Base-by-base conservation (phyloP, 2,329 filamentous ascomycete species). In the Aspergillus novoparasiticus region DNA sequence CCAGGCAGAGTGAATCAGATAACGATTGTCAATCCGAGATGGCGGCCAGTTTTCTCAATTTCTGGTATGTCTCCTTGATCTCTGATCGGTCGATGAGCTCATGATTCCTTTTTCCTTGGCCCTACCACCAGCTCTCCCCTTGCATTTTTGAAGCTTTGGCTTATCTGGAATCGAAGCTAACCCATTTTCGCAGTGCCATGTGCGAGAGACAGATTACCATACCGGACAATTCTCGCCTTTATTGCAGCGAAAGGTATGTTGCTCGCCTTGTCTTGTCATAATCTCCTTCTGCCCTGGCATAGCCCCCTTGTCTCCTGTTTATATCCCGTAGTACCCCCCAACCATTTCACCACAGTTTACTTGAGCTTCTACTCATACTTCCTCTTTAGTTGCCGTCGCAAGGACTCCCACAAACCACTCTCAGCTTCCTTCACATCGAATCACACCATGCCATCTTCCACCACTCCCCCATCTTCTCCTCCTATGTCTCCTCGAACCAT, bases 161-260 rank as follows among this genome's bases (percentile, higher is more conserved):
- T 66, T 68, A 71, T 71, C 67, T 64, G 62, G 39, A 61, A 63
- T 66, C 58, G 57, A 64, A 66, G 68, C 72, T 76, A 67, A 78
- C 70, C 50, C 62, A 65, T 59, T 51, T 39, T 62, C 66, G 55
- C 71, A 89, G 87, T 76, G 84, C 87, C 66, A 87, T 84, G 72
- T 89, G 87, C 75, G 87, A 89, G 75, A 87, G 84, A 74, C 87
- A 89, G 77, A 89, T 89, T 70, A 83, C 86, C 59, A 82, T 84
- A 36, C 87, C 87, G 19, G 84, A 84, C 73, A 85, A 86, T 71
- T 82, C 82, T 19, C 81, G 88, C 46, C 79, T 89, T 51, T 89
- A 89, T 74, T 89, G 87, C 78, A 89, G 86, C 58, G 86, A 89
- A 80, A 84, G 83, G 86, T 89, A 81, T 73, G 81, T 59, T 65